These are phyloP conservation scores for Stipa capillata DNA, from an alignment of 176 grass and related monocot genomes.

Conservation along the genomic window DNA sequence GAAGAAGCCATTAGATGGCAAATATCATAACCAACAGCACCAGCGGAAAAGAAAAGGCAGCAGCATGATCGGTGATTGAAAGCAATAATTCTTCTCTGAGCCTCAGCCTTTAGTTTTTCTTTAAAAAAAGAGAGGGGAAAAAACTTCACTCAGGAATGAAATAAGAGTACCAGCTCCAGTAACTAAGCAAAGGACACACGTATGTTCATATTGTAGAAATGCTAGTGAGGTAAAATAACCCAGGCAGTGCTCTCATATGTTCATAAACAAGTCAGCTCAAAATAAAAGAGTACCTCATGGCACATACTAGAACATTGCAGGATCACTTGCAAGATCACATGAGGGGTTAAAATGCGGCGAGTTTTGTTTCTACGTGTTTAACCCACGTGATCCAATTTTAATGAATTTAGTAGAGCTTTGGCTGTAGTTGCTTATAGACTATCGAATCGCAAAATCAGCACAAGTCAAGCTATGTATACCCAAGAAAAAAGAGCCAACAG, in stretches of 20 bases:
- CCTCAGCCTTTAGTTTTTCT: too few relatives aligned
- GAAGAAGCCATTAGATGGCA: neutral
- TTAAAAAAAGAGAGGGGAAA: too few relatives aligned
- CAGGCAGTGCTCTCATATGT: too few relatives aligned
- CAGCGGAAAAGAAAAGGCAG: conserved; percentile 1
- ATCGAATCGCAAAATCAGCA: neutral
- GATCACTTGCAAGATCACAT: conserved; percentile 21
- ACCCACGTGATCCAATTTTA: neutral
- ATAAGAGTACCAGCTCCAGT: too few relatives aligned
- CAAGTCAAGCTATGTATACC: neutral
- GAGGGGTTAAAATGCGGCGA: neutral
- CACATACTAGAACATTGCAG: too few relatives aligned
- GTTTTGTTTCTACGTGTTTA: conserved; percentile 6
- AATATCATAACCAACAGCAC: neutral
- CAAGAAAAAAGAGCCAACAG: neutral
- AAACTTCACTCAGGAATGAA: too few relatives aligned
- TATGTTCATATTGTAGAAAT: neutral
- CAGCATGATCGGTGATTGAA: neutral
- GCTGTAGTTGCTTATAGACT: neutral
- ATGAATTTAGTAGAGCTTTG: neutral
- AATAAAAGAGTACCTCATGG: too few relatives aligned
- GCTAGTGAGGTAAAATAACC: neutral
- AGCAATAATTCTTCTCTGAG: too few relatives aligned
- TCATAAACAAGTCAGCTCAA: neutral
- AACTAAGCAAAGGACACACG: neutral